Base-by-base conservation (phyloP, 148 eudicot species). In the Chenopodium album region DNA sequence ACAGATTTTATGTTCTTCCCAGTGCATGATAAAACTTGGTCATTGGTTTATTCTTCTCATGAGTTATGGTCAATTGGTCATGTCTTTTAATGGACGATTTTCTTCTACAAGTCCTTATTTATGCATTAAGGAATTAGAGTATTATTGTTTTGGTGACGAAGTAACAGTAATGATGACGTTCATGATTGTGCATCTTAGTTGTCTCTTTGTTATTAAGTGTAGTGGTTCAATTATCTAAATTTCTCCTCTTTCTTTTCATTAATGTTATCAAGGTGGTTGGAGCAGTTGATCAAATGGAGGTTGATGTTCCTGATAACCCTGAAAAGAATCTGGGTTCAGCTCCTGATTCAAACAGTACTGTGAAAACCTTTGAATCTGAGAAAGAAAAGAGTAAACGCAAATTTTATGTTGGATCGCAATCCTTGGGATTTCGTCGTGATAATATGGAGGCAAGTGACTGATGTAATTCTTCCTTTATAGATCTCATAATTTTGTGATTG, bases 401-500 rank as follows among this genome's bases (percentile, higher is more conserved):
- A 82, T 83, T 96, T 22, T 94, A 92, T 85, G 99, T 96, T 19
- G 99, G 99, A 82, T 89, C 97, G 54, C 98, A 92, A 84, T 90
- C 91, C 78, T 82, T 96, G 83, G 98, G 98, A 79, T 94, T 80
- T 81, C 92, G 98, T 75, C 94, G 99, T 73, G 97, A 96, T 88
- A 88, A 96, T 87, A 96, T 96, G 99, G 98, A 94, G 93, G 99
- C 92, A 26, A 86, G 86, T 84, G 67, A 28, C 26, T 74, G 71
- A 66, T 56, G 32, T 52, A 14, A n/a, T 44, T 28, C 52, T 37
- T 34, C 17, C 67, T 59, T 60, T 13, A 1, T 1, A 41, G 12
- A 3, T 60, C 56, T 41, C 29, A 44, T 60, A 29, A 68, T 69
- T 6, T 23, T 26, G 28, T 63, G 29, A 56, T 56, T 20, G 70